Evolutionary conservation across 1,139 yeast species (phyloP).

Genomic region (Taphrina wiesneri): DNA sequence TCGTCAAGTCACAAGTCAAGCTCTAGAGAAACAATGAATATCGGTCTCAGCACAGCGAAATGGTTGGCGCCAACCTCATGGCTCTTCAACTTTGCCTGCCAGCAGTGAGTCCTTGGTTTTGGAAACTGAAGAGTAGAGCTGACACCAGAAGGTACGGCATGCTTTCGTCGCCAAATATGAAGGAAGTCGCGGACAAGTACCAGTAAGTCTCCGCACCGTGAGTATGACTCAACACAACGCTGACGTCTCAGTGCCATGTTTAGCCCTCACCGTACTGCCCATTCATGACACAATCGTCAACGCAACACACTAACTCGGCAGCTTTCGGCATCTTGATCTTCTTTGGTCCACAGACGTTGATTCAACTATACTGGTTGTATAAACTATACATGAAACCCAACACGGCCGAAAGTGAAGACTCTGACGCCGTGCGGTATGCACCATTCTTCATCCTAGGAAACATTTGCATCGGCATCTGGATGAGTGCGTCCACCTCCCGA

Average conservation of each 20-base stretch:
- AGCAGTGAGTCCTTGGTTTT: background rate
- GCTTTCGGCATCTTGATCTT: constrained; percentile 23
- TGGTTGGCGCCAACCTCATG: constrained; percentile 20
- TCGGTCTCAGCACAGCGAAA: constrained; percentile 29
- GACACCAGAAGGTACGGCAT: constrained; percentile 16
- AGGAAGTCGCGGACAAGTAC: constrained; percentile 29
- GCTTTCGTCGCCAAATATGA: constrained; percentile 28
- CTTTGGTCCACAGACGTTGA: constrained; percentile 24
- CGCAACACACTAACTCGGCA: no score
- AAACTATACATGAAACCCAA: constrained; percentile 10
- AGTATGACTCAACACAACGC: background rate
- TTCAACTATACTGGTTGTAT: constrained; percentile 31
- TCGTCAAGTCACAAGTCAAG: background rate
- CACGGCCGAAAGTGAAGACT: background rate
- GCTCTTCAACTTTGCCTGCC: constrained; percentile 32
- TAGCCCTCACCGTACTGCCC: constrained; percentile 28
- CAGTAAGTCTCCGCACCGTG: constrained; percentile 9
- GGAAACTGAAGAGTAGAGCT: background rate
- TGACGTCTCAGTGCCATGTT: constrained; percentile 18
- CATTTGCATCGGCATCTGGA: constrained; percentile 26
- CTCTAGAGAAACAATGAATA: background rate
- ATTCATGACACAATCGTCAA: no score
- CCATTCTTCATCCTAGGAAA: constrained; percentile 29
- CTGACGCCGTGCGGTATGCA: constrained; percentile 21
- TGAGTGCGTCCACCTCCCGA: background rate